Conservation (phyloP, 2,329 filamentous ascomycete species). For the Sodiomyces alkalinus region DNA sequence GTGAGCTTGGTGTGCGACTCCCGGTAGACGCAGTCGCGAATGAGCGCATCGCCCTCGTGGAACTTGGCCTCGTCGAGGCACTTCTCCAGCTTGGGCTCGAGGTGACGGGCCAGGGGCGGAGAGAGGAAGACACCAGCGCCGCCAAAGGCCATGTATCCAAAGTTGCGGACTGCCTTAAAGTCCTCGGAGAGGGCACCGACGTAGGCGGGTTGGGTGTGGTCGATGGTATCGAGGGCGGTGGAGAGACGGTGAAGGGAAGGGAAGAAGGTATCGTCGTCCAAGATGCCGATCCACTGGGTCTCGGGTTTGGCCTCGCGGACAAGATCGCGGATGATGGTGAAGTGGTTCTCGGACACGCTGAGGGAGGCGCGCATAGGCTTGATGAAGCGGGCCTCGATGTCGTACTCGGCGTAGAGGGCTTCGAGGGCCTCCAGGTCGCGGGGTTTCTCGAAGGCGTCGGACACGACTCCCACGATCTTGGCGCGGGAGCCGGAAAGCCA, state of each 20-base stretch:
- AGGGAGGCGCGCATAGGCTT: conserved; percentile 17
- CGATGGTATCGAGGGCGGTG: conserved; percentile 28
- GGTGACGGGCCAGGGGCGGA: conserved; percentile 29
- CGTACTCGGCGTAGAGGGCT: conserved; percentile 12
- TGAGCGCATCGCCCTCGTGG: conserved; percentile 35
- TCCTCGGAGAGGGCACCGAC: conserved; percentile 44
- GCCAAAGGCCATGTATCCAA: conserved; percentile 45
- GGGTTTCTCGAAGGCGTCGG: conserved; percentile 20
- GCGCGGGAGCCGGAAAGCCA: conserved; percentile 38
- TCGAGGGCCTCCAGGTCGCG: conserved; percentile 17
- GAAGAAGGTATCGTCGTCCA: conserved; percentile 52
- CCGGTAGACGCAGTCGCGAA: conserved; percentile 40
- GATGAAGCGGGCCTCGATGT: conserved; percentile 18
- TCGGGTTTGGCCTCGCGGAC: conserved; percentile 23
- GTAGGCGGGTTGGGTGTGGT: conserved; percentile 34
- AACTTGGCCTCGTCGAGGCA: conserved; percentile 29
- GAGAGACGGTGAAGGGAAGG: conserved; percentile 35
- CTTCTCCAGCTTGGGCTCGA: conserved; percentile 29
- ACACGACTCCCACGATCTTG: conserved; percentile 34
- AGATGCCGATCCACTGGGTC: conserved; percentile 39
- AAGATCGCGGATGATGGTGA: conserved; percentile 36
- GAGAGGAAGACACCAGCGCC: conserved; percentile 46
- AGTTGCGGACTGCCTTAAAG: conserved; percentile 30
- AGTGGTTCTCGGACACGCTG: conserved; percentile 38
- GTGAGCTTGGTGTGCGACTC: conserved; percentile 39